A percentile compares a stretch with the other conserved stretches of the same genome.
These are phyloP conservation scores for Gleditsia sinensis DNA, from an alignment of 306 rosid species.

Conservation along the genomic window DNA sequence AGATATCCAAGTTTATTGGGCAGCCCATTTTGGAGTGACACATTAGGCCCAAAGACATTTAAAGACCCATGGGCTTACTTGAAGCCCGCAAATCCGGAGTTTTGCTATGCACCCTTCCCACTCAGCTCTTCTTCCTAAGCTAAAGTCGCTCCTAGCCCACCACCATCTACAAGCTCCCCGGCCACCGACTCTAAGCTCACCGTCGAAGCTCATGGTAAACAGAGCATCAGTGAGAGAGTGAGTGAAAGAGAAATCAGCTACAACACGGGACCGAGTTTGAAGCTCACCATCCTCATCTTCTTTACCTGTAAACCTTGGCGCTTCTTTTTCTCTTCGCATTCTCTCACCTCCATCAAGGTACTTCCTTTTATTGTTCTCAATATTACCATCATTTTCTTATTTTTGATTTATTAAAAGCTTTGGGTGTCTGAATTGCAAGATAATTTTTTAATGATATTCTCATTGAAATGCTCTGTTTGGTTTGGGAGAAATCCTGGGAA, in stretches of 20 bases:
- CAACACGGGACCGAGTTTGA: too few relatives aligned
- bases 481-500: constrained; percentile 23
- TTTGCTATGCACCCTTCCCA: too few relatives aligned
- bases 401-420: not conserved
- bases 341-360: constrained; percentile 55
- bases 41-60: not conserved
- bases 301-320: constrained; percentile 72
- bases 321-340: constrained; percentile 46
- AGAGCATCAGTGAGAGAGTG: too few relatives aligned
- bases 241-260: too few relatives aligned
- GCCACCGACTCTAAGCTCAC: too few relatives aligned
- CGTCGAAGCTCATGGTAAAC: too few relatives aligned
- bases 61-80: not conserved
- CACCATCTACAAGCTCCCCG: too few relatives aligned
- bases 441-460: not conserved
- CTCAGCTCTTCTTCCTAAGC: too few relatives aligned
- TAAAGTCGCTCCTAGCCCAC: too few relatives aligned
- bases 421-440: not conserved
- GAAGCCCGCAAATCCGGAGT: too few relatives aligned
- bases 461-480: constrained; percentile 31
- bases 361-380: not conserved
- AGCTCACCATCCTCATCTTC: constrained; percentile 48
- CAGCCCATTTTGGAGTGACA: too few relatives aligned
- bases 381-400: not conserved
- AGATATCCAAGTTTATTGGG: too few relatives aligned